Evolutionary conservation across 2,329 filamentous ascomycete genomes (phyloP).

Genomic region (Rhinocladiella similis): DNA sequence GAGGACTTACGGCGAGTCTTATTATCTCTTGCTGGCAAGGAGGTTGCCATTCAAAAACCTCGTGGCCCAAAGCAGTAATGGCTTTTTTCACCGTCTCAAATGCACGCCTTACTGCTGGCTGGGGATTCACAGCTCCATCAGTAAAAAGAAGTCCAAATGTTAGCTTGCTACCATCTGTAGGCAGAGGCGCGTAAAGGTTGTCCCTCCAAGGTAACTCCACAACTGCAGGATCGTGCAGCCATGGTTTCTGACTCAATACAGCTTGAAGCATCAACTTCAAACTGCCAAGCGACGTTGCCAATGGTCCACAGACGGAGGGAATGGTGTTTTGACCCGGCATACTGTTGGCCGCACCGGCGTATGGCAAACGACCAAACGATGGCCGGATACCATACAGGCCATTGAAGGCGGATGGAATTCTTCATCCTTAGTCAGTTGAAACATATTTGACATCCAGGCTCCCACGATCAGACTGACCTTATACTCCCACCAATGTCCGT

Average conservation of each 20-base stretch:
- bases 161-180: constrained; percentile 35
- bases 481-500: constrained; percentile 57
- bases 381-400: constrained; percentile 54
- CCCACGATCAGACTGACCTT: constrained; percentile 37
- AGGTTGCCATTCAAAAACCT: constrained; percentile 8
- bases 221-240: constrained; percentile 49
- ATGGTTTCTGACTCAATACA: constrained; percentile 41
- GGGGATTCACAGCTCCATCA: constrained; percentile 48
- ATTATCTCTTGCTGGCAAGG: not conserved
- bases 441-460: constrained; percentile 38
- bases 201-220: constrained; percentile 49
- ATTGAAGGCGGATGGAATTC: constrained; percentile 49
- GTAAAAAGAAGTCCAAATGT: constrained; percentile 51
- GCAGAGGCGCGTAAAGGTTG: constrained; percentile 2
- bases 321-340: constrained; percentile 49
- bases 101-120: constrained; percentile 55
- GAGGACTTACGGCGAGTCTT: not conserved
- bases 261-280: constrained; percentile 31
- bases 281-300: constrained; percentile 32
- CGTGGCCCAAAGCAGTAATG: constrained; percentile 45
- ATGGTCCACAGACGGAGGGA: constrained; percentile 44
- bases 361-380: constrained; percentile 53
- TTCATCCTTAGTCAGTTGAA: constrained; percentile 9
- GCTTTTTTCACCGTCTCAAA: constrained; percentile 2
- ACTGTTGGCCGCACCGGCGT: constrained; percentile 41